phyloP scores from a whole-genome alignment of 2,329 filamentous ascomycete species.

The Trichoderma polysporum region DNA sequence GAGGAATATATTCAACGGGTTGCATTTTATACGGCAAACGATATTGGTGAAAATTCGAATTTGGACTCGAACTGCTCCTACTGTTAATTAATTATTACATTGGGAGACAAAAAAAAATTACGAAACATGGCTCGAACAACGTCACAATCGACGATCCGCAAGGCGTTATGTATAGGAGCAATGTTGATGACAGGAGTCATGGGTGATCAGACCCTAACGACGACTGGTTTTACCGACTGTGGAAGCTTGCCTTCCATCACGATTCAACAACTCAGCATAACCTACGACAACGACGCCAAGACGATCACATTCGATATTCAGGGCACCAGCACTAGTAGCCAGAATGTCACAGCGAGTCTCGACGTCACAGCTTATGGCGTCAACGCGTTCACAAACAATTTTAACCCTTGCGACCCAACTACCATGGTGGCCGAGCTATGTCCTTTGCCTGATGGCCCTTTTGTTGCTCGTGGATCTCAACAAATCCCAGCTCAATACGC shows the following conservation, averaged over 20 bases:
- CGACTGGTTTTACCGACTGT: conserved; percentile 78
- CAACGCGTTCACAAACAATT: conserved; percentile 72
- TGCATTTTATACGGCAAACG: conserved; percentile 4
- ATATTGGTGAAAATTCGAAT: neutral
- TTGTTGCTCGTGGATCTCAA: conserved; percentile 70
- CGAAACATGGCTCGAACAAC: conserved; percentile 36
- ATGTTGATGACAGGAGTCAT: conserved; percentile 50
- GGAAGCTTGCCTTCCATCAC: conserved; percentile 53
- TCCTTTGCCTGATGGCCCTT: conserved; percentile 75
- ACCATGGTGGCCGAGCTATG: conserved; percentile 75
- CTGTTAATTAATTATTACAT: conserved; percentile 24
- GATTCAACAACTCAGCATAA: conserved; percentile 72
- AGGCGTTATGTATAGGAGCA: conserved; percentile 36
- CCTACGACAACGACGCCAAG: conserved; percentile 74
- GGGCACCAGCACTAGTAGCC: conserved; percentile 68
- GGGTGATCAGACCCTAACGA: conserved; percentile 72
- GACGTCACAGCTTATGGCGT: conserved; percentile 82
- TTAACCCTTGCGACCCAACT: conserved; percentile 74
- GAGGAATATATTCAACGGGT: neutral
- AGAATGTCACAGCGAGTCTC: conserved; percentile 78
- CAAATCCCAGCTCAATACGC: conserved; percentile 70
- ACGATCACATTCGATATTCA: conserved; percentile 78
- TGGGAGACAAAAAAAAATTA: conserved; percentile 6
- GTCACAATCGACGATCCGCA: conserved; percentile 34
- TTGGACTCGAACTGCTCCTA: conserved; percentile 25